phyloP scores from a whole-genome alignment of 2,329 filamentous ascomycete genomes.

The Cadophora luteo-olivacea region DNA sequence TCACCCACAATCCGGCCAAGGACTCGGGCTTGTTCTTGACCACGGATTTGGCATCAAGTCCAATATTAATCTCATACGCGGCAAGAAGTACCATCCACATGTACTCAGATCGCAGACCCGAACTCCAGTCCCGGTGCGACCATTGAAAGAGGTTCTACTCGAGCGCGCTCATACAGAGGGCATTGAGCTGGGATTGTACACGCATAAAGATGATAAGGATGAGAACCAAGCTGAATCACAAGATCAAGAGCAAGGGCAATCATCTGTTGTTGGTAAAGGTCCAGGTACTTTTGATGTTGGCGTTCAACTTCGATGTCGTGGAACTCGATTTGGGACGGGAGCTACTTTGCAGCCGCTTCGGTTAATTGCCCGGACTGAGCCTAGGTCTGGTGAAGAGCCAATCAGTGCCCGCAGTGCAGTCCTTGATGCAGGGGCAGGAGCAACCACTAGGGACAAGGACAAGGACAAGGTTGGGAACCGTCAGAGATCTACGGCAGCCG shows the following conservation, averaged over 20 bases:
- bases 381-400: not conserved
- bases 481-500: too few species aligned
- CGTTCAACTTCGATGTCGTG: conserved; percentile 1
- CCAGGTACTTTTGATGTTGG: not conserved
- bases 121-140: not conserved
- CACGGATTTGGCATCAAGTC: not conserved
- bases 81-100: not conserved
- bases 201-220: not conserved
- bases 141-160: not conserved
- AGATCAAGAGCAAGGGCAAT: not conserved
- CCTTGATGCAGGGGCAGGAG: not conserved
- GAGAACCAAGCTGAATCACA: not conserved
- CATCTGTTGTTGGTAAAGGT: not conserved
- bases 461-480: too few species aligned
- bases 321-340: not conserved
- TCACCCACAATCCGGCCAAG: not conserved
- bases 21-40: not conserved
- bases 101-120: not conserved
- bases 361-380: not conserved
- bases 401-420: not conserved
- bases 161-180: not conserved
- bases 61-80: not conserved
- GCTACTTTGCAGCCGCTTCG: conserved; percentile 8
- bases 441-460: too few species aligned
- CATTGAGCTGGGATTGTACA: not conserved